Conservation (phyloP, 2,329 filamentous ascomycete species). For the Massarina eburnea region DNA sequence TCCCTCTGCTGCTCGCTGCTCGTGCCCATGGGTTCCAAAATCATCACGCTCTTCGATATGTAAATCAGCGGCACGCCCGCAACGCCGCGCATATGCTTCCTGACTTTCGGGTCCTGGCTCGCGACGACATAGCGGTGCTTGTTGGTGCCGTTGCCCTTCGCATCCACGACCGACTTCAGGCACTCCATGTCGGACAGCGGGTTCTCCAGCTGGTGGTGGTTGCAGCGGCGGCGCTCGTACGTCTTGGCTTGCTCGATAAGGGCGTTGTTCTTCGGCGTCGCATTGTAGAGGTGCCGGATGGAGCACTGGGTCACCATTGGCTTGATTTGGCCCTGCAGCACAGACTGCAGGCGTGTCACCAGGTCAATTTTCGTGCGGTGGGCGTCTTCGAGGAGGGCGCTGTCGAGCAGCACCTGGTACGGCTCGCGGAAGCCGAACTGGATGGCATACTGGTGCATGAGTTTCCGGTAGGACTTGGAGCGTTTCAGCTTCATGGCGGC, state of each 20-base stretch:
- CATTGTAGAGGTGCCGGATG: slow-evolving; percentile 75
- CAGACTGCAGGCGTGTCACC: slow-evolving; percentile 72
- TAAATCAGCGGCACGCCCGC: slow-evolving; percentile 76
- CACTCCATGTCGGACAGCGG: slow-evolving; percentile 72
- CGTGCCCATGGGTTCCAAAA: slow-evolving; percentile 74
- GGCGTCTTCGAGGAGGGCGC: slow-evolving; percentile 79
- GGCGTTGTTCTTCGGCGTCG: slow-evolving; percentile 55
- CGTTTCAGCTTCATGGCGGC: slow-evolving; percentile 35
- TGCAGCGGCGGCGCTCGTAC: slow-evolving; percentile 75
- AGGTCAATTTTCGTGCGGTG: slow-evolving; percentile 85
- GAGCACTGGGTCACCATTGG: slow-evolving; percentile 78
- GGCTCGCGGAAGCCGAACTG: slow-evolving; percentile 86
- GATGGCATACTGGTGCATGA: slow-evolving; percentile 89
- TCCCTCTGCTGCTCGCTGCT: slow-evolving; percentile 65
- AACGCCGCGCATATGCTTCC: slow-evolving; percentile 65
- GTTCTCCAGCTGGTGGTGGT: slow-evolving; percentile 73
- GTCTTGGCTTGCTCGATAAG: slow-evolving; percentile 75
- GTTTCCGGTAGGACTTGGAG: slow-evolving; percentile 71
- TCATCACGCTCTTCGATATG: slow-evolving; percentile 77
- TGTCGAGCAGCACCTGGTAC: slow-evolving; percentile 82
- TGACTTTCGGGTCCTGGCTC: slow-evolving; percentile 67
- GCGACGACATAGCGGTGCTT: slow-evolving; percentile 80
- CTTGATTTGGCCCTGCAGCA: slow-evolving; percentile 75
- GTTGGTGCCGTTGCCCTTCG: slow-evolving; percentile 70
- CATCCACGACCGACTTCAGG: slow-evolving; percentile 73